phyloP scores from a whole-genome alignment of 805 yeast species.

The Sungouiella blattae region DNA sequence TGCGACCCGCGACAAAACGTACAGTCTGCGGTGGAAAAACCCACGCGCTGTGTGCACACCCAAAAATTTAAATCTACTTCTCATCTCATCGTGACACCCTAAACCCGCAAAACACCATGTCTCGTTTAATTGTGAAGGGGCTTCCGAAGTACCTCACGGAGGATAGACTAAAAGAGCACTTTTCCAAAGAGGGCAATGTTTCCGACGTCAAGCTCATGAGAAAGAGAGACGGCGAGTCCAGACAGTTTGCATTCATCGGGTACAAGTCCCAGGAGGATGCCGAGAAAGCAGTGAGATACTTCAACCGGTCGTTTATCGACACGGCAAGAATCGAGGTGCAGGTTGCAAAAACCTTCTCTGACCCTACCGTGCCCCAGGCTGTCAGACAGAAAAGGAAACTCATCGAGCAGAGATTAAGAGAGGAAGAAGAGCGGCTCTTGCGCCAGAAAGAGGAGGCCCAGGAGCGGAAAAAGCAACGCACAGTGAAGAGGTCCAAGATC shows the following conservation, averaged over 20 bases:
- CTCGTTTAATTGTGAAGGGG: conserved; percentile 90
- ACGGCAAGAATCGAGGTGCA: conserved; percentile 78
- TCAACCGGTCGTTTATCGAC: conserved; percentile 75
- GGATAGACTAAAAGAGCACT: conserved; percentile 65
- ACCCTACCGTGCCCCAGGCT: conserved; percentile 73
- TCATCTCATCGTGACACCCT: conserved; percentile 9
- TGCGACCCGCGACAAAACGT: too few relatives aligned
- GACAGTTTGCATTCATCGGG: conserved; percentile 93
- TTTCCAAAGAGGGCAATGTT: conserved; percentile 57
- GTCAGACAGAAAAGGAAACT: conserved; percentile 34
- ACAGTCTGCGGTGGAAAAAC: too few relatives aligned
- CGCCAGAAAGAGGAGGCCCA: conserved; percentile 36
- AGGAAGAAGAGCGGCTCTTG: conserved; percentile 41
- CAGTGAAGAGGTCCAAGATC: conserved; percentile 33
- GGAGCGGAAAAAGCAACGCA: conserved; percentile 37
- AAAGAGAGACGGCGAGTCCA: conserved; percentile 77
- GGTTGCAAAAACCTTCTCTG: conserved; percentile 81
- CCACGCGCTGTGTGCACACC: too few relatives aligned
- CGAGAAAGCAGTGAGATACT: conserved; percentile 67
- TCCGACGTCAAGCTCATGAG: conserved; percentile 87
- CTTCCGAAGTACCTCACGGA: conserved; percentile 78
- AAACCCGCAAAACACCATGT: conserved; percentile 39
- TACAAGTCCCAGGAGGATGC: conserved; percentile 75
- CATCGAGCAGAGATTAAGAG: conserved; percentile 40
- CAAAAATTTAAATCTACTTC: neutral